Conservation (phyloP, 2,329 filamentous ascomycete genomes). For the Emericellopsis cladophorae region DNA sequence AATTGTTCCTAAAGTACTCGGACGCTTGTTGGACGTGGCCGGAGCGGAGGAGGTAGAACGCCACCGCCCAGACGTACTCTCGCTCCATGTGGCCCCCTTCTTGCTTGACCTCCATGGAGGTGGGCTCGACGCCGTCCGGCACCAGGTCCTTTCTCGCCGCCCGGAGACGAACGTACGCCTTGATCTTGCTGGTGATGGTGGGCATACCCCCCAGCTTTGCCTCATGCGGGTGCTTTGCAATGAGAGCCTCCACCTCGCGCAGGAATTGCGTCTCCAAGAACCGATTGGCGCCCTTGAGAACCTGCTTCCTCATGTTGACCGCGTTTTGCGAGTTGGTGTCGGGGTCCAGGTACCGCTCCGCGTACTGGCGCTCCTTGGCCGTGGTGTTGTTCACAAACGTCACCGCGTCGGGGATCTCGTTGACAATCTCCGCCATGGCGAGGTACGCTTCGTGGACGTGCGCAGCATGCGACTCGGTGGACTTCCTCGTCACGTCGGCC, state of each 20-base stretch:
- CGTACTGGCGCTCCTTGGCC: conserved; percentile 64
- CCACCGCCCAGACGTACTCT: conserved; percentile 85
- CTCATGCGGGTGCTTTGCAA: conserved; percentile 75
- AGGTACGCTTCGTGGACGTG: conserved; percentile 75
- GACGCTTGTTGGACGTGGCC: conserved; percentile 77
- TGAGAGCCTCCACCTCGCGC: conserved; percentile 60
- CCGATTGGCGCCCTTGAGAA: conserved; percentile 65
- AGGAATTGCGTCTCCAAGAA: conserved; percentile 78
- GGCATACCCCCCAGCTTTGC: conserved; percentile 84
- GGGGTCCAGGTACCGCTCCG: conserved; percentile 65
- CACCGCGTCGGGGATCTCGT: conserved; percentile 52
- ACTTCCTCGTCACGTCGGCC: conserved; percentile 56
- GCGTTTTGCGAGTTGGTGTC: conserved; percentile 50
- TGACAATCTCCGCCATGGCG: conserved; percentile 66
- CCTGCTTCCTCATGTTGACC: conserved; percentile 60
- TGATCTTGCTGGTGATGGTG: conserved; percentile 78
- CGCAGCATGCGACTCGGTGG: conserved; percentile 56
- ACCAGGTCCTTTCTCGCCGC: conserved; percentile 72
- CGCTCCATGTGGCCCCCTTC: conserved; percentile 28
- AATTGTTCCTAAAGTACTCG: conserved; percentile 71
- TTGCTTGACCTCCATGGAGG: conserved; percentile 43
- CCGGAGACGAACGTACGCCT: conserved; percentile 78
- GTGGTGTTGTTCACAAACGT: conserved; percentile 48
- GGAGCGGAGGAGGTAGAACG: conserved; percentile 82
- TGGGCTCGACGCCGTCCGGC: conserved; percentile 66